Base-by-base conservation (phyloP, 2,329 filamentous ascomycete genomes). In the Xylariaceae sp. region DNA sequence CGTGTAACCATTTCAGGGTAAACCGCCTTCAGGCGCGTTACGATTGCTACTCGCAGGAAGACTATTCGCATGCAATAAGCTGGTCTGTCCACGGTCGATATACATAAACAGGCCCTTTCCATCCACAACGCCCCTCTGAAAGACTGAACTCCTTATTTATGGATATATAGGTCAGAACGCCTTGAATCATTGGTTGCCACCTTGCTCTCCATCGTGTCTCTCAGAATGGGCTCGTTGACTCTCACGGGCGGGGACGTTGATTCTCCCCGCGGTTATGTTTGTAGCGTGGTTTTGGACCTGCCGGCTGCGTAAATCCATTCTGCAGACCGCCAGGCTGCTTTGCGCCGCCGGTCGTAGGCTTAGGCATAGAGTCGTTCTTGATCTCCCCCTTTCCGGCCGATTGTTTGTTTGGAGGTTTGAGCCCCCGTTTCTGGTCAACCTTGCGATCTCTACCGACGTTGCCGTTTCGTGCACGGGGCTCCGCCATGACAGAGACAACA, bases 171-270 rank as follows among this genome's bases (percentile, higher is more conserved):
- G n/a, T n/a, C n/a, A n/a, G n/a, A n/a, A n/a, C n/a, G n/a, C n/a
- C n/a, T n/a, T n/a, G n/a, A n/a, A n/a, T n/a, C n/a, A n/a, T n/a
- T n/a, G n/a, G n/a, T n/a, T n/a, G n/a, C n/a, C n/a, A n/a, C n/a
- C n/a, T n/a, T n/a, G n/a, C n/a, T n/a, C n/a, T n/a, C n/a, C n/a
- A n/a, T n/a, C n/a, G n/a, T n/a, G n/a, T n/a, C n/a, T n/a, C n/a
- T n/a, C n/a, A n/a, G n/a, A n/a, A n/a, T n/a, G n/a, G 9, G 21
- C 12, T 31, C 35, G 15, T 13, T 37, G 18, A 4, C 29, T 24
- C 13, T 46, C 34, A 13, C n/a, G n/a, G n/a, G n/a, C n/a, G n/a
- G n/a, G n/a, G n/a, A n/a, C 32, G 43, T 17, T 43, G 43, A 21
- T 43, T 38, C 9, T 48, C 37, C 26, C 17, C 27, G 9, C 37